Conservation (phyloP, 345 rosid species). For the Abelmoschus esculentus region DNA sequence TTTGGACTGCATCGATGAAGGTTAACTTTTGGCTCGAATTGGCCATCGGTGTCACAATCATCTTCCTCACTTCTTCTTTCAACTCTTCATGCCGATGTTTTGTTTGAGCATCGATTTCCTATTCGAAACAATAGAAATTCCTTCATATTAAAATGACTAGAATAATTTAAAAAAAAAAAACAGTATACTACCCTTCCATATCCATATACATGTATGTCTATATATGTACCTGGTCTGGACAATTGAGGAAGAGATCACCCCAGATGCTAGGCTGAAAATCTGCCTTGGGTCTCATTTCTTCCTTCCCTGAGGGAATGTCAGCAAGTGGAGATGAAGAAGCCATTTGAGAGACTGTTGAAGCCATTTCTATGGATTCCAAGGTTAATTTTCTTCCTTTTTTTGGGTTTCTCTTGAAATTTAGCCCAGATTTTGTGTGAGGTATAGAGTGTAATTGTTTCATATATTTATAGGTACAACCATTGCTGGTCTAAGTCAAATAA, state of each 20-base stretch:
- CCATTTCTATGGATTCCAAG: background rate
- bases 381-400: background rate
- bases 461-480: background rate
- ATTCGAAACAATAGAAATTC: background rate
- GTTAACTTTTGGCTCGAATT: conserved; percentile 6
- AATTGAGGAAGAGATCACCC: conserved; percentile 7
- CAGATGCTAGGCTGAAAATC: conserved; percentile 2
- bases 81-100: background rate
- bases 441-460: background rate
- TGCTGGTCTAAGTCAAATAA: background rate
- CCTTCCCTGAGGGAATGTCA: background rate
- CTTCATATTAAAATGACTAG: background rate
- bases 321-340: background rate
- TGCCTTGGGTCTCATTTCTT: background rate
- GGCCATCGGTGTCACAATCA: background rate
- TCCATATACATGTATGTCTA: background rate
- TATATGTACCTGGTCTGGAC: background rate
- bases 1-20: conserved; percentile 23
- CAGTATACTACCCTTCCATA: background rate
- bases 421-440: background rate
- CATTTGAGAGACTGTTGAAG: background rate
- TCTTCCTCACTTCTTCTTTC: conserved; percentile 21
- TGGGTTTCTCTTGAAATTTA: background rate
- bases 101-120: background rate
- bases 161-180: background rate